Base-by-base conservation (phyloP, 768 basidiomycete species). In the Suillus spraguei region DNA sequence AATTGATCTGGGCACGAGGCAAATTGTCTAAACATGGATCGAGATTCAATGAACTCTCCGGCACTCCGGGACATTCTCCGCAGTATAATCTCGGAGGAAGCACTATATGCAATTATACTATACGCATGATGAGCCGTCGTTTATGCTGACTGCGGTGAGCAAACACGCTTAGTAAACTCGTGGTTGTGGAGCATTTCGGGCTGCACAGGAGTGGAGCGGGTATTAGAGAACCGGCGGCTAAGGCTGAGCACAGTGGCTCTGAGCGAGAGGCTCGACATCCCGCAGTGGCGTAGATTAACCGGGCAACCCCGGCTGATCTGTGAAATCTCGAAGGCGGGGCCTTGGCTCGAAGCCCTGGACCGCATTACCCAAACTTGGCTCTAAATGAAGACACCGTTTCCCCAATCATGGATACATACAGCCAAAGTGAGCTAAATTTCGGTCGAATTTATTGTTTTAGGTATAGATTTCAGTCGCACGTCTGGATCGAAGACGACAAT, bases 31-130 rank as follows among this genome's bases (percentile, higher is more conserved):
- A 41, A 58, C 22, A 39, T 32, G 56, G 24, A 58, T 58, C 56
- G 24, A 58, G 41, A 42, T 41, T 4, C 17, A 39, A 39, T 39
- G 17, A 39, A 39, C 32, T 32, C 17, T 33, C 32, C 20, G 33
- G 33, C 11, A 35, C 24, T 39, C 56, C 24, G 56, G 39, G 13
- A 41, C 32, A 1, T 20, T 38, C 56, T 58, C 56, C 39, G 39
- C 56, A 58, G 56, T 41, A 58, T 58, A 41, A 28, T 39, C 39
- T 41, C 56, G 56, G 39, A 58, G 39, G 39, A 58, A 41, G 52
- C 20, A 20, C 32, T 20, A n/a, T 35, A 58, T 58, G 56, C 39
- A 41, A 16, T 41, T 10, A 41, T 32, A 20, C 17, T 10, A 41
- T 32, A 20, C 24, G 17, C 11, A 14, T 56, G 55, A 17, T 38